Base-by-base conservation (phyloP, 768 basidiomycete species). In the Neoboletus magnificus region DNA sequence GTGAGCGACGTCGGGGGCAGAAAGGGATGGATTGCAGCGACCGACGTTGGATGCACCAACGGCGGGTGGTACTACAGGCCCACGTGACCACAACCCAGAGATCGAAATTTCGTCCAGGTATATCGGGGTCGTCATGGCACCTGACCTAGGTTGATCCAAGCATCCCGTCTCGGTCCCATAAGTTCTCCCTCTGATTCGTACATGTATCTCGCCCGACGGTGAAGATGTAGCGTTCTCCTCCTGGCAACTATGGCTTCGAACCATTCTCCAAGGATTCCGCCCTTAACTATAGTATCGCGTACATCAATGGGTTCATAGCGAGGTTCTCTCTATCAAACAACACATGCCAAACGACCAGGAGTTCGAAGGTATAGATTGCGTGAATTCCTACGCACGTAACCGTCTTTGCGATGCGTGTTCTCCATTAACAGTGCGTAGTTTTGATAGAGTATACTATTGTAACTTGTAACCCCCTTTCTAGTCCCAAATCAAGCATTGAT, bases 41-140 rank as follows among this genome's bases (percentile, higher is more conserved):
- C 53, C 36, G 20, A 50, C 32, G 27, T 50, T 52, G 63, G 64
- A 64, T 64, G 62, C 33, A 55, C 18, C 13, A 20, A 18, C 36
- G 7, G 27, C 18, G 25, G 42, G 16, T 9, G 20, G 35, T 11
- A 20, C 27, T 4, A 4, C 16, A 7, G 3, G 11, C 7, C 8
- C 61, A 62, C 61, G 61, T 62, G 61, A 57, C 48, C n/a, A n/a
- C n/a, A n/a, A n/a, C n/a, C n/a, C n/a, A n/a, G n/a, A n/a, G n/a
- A n/a, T n/a, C n/a, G n/a, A n/a, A n/a, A n/a, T n/a, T n/a, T n/a
- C n/a, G n/a, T n/a, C n/a, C n/a, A n/a, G n/a, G n/a, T n/a, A n/a
- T n/a, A n/a, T n/a, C n/a, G n/a, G n/a, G n/a, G n/a, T n/a, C n/a
- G n/a, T n/a, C n/a, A n/a, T 18, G 36, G 16, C 10, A 10, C 18